Base-by-base conservation (phyloP, 176 grass and related monocot genomes). In the Avena eriantha region DNA sequence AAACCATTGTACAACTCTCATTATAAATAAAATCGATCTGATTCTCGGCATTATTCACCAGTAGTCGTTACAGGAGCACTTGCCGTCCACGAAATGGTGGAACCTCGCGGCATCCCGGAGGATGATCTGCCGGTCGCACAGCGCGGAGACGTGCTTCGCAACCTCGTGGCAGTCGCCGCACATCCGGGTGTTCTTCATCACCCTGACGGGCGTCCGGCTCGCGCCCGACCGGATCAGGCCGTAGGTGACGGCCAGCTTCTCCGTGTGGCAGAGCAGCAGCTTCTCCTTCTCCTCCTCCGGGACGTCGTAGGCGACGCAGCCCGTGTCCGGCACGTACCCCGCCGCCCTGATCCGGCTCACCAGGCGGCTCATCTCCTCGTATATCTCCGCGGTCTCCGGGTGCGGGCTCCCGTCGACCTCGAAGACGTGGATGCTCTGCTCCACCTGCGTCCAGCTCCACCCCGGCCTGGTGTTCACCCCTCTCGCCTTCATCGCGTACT, bases 131-230 rank as follows among this genome's bases (percentile, higher is more conserved):
- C 69, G 75, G 4, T 77, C 82, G 23, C 87, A 88, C n/a, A 93
- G 13, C 8, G 73, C 57, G 7, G 92, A 95, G 16, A 93, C 60
- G 7, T 93, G 85, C 80, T 95, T 95, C 16, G 89, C 91, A 71
- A 89, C 81, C 61, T 75, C 90, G 46, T 98, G 95, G 51, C 95
- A 95, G 82, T 98, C 95, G 31, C 88, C 93, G 85, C 93, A 95
- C 89, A 95, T 87, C 78, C 95, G 90, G 57, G 89, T 90, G 78
- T 93, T 95, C 81, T 98, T 98, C 15, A 98, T 88, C 83, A 98
- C 95, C 89, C 93, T 93, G 23, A 98, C 76, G 51, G 89, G 85
- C 76, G 7, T 13, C 10, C 80, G 64, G 69, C 85, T 93, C 63
- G 50, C 36, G 51, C 91, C 90, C 10, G 89, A 93, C 34, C 76